Evolutionary conservation across 2,329 filamentous ascomycete species (phyloP), one percentile per base, ranked within the genome.

Genomic region (Metarhizium anisopliae): DNA sequence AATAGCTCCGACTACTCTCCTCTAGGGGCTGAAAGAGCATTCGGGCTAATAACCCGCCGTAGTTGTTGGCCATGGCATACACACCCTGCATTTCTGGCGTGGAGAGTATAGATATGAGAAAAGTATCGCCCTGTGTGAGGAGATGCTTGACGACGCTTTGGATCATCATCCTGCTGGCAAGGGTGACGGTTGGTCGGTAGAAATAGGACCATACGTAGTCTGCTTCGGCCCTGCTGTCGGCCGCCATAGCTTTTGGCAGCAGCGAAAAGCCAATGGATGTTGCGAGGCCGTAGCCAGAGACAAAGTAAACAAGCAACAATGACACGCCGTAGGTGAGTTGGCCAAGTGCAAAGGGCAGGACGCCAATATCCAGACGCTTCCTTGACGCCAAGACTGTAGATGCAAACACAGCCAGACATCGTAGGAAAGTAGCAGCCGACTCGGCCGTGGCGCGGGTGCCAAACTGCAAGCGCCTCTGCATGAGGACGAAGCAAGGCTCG

Each of bases 21-120:
- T 99, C 94, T 58, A 99, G 84, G 7, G 94, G 95, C 66, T 97
- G 94, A 68, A 99, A 93, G 52, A 99, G 75, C 60, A 97, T 83
- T 3, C 94, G 83, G 0, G 94, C 94, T 32, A 95, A 75, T 0
- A 99, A 81, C 2, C 92, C 89, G 25, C 94, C 94, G 68, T 94
- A 99, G 70, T 97, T 99, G 64, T 91, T 91, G 53, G 93, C 94
- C 5, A 99, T 79, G 0, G 92, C 90, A 67, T 97, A 99, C 40
- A 90, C 85, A 14, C 94, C 94, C 73, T 97, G 94, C 4, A 92
- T 87, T 47, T 83, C 77, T 1, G 94, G 81, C 0, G 85, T 84
- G 6, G 92, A 86, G 56, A 97, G 78, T 13, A 85, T 74, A 16
- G 89, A 86, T 60, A 99, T 86, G 52, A 97, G 83, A 62, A 97